Base-by-base conservation (phyloP, 2,329 filamentous ascomycete species). In the Microdochium paspali region DNA sequence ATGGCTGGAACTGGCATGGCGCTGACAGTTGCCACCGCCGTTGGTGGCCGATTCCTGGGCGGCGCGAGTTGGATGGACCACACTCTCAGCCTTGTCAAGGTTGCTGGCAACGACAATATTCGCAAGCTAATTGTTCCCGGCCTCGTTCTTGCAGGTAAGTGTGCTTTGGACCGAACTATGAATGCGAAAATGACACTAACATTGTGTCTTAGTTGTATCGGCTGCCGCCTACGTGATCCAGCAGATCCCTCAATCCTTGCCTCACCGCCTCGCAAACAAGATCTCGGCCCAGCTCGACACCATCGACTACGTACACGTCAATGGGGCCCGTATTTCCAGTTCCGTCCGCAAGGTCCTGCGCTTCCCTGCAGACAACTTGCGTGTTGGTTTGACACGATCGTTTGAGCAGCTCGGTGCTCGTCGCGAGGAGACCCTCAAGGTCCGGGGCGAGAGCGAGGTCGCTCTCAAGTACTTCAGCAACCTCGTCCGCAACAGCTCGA, bases 1-100 rank as follows among this genome's bases (percentile, higher is more conserved):
- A 76, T 94, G 48, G 90, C 91, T 5, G 89, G 91, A 32, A 94
- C 90, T 3, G 87, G 93, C 53, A 90, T 98, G 85, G 93, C 91
- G 5, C 76, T 98, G 60, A 98, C 93, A 1, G 79, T 95, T 30
- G 87, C 87, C 10, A 90, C 89, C 48, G 88, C 95, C 2, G 73
- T 97, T 4, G 89, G 91, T 48, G 80, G 85, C 44, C 79, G 89
- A 44, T 75, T 93, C 59, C 71, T 98, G 32, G 89, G 90, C 50
- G 86, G 90, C 51, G 82, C 86, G 56, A 84, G 86, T 45, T 97
- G 91, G 90, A 71, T 96, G 56, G 91, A 97, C 62, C 87, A 91
- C 53, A 85, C 87, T 2, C 66, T 96, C 46, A 87, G 85, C 52
- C 87, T 85, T 7, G 83, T 80, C n/a, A 88, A 84, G 58, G 68